Base-by-base conservation (phyloP, 371 early-diverging fungal species). In the Apophysomyces trapeziformis region DNA sequence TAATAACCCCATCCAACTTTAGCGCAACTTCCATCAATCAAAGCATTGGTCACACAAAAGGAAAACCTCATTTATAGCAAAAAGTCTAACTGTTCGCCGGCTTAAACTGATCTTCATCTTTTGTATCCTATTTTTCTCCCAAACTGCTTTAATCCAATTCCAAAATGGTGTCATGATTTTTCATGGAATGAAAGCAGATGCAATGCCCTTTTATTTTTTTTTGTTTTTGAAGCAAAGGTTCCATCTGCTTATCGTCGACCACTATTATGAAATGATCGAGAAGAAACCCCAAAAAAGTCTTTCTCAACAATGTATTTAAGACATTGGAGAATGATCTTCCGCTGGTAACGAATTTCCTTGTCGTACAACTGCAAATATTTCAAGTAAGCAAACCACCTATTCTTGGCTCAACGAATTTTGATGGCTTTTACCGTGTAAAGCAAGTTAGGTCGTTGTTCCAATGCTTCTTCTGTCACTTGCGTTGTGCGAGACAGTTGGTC, bases 261-360 rank as follows among this genome's bases (percentile, higher is more conserved):
- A 26, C 32, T 26, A 50, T 21, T 21, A 50, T 50, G 54, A 50
- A 26, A 50, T 9, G 54, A 50, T 21, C 54, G 54, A 26, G 54
- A 50, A 21, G 54, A 50, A 5, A 26, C 54, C 4, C 54, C 54
- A 50, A 50, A 50, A 26, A 50, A 50, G 21, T 50, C 54, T 50
- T 21, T 50, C 18, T 50, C 54, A 50, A 50, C 21, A 21, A 50
- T 50, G 21, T 50, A 50, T 4, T 50, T 50, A 26, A 50, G 54
- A 21, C 54, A 50, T 50, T 50, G 54, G 54, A 50, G 54, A 50
- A 50, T 50, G 21, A 50, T 21, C 54, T 50, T 50, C 21, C 54
- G 54, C 54, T 50, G 54, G 21, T 50, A 50, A 21, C 54, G 54
- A 50, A 50, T 50, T 21, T 50, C 54, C 54, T 50, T 50, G 54